phyloP scores from a whole-genome alignment of 2,329 filamentous ascomycete genomes.

The Fusarium pseudoanthophilum region DNA sequence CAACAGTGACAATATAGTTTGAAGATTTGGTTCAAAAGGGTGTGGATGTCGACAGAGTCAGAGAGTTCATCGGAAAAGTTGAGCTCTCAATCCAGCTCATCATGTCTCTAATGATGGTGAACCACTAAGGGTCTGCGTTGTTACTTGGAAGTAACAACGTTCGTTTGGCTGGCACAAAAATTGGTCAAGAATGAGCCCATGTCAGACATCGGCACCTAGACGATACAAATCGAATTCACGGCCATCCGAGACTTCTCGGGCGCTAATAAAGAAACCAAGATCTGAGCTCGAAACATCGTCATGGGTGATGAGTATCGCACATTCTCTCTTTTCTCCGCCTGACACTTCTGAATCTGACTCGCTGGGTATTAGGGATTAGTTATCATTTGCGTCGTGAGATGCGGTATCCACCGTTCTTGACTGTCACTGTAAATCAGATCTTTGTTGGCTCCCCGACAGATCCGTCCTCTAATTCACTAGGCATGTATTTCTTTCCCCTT shows the following conservation, averaged over 20 bases:
- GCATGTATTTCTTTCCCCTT: neutral
- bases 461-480: neutral
- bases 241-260: constrained; percentile 29
- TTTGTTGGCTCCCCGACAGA: constrained; percentile 17
- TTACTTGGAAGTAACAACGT: constrained; percentile 14
- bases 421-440: constrained; percentile 14
- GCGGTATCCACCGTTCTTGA: constrained; percentile 7
- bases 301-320: constrained; percentile 10
- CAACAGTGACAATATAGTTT: constrained; percentile 10
- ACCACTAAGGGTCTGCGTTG: neutral
- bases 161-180: neutral
- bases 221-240: constrained; percentile 20
- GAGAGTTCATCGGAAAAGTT: neutral
- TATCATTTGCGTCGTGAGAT: neutral
- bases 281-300: constrained; percentile 21
- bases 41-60: neutral
- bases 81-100: neutral
- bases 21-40: constrained; percentile 10
- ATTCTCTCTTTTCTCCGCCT: constrained; percentile 3
- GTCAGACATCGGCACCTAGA: neutral
- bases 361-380: neutral
- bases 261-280: constrained; percentile 32
- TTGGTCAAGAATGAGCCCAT: neutral
- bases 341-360: neutral
- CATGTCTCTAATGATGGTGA: constrained; percentile 3